These are phyloP conservation scores for Mycena sp. DNA, from an alignment of 1,284 basidiomycete species.

Conservation along the genomic window DNA sequence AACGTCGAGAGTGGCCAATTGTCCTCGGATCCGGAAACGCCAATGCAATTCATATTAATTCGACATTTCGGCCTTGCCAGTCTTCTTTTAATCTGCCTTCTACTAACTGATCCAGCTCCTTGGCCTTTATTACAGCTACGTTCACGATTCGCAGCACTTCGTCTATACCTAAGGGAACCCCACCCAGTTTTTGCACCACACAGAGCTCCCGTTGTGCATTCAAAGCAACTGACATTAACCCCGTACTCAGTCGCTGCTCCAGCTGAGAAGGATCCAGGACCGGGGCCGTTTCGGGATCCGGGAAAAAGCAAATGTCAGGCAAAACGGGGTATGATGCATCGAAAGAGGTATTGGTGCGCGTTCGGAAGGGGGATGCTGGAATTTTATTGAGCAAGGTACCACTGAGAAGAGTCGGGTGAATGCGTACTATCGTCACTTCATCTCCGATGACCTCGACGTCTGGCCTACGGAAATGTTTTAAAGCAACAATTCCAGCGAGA, in stretches of 20 bases:
- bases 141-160: slow-evolving; percentile 82
- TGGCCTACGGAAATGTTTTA: slow-evolving; percentile 91
- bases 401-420: slow-evolving; percentile 25
- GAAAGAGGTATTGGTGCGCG: slow-evolving; percentile 92
- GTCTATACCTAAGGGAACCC: slow-evolving; percentile 80
- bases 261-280: slow-evolving; percentile 87
- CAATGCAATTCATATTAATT: slow-evolving; percentile 64
- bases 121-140: slow-evolving; percentile 77
- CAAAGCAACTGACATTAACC: slow-evolving; percentile 83
- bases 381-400: slow-evolving; percentile 10
- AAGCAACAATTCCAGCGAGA: slow-evolving; percentile 87
- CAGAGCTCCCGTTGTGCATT: slow-evolving; percentile 96
- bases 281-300: slow-evolving; percentile 58
- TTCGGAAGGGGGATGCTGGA: slow-evolving; percentile 85
- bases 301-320: slow-evolving; percentile 94
- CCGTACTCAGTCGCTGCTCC: slow-evolving; percentile 81
- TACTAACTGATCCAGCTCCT: slow-evolving; percentile 77
- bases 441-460: slow-evolving; percentile 94
- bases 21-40: too few relatives aligned
- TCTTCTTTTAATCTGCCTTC: slow-evolving; percentile 75
- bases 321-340: slow-evolving; percentile 93
- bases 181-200: slow-evolving; percentile 94
- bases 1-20: too few relatives aligned
- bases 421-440: slow-evolving; percentile 86
- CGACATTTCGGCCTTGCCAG: slow-evolving; percentile 71